Conservation (phyloP, 768 basidiomycete species). For the Myochromella boudieri region DNA sequence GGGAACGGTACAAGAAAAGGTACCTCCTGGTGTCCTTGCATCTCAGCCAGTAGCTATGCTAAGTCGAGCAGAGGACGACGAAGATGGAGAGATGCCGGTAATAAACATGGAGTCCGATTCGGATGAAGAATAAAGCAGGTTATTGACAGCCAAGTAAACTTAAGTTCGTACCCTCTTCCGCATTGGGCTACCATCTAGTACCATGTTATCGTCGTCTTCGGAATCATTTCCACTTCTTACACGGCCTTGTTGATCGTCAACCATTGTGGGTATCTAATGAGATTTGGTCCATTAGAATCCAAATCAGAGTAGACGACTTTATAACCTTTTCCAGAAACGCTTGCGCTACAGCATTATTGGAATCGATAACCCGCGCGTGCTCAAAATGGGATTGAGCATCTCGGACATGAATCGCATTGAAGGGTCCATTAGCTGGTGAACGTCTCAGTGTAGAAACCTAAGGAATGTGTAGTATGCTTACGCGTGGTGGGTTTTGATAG, state of each 20-base stretch:
- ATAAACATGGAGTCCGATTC: slow-evolving; percentile 84
- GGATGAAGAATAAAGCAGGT: slow-evolving; percentile 43
- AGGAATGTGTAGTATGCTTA: slow-evolving; percentile 5
- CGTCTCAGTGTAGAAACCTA: slow-evolving; percentile 1
- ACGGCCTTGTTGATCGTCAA: slow-evolving; percentile 6
- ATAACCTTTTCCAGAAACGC: slow-evolving; percentile 55
- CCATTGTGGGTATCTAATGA: slow-evolving; percentile 12
- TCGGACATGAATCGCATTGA: slow-evolving; percentile 39
- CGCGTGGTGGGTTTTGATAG: slow-evolving; percentile 42
- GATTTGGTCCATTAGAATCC: background rate
- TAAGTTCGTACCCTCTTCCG: slow-evolving; percentile 36
- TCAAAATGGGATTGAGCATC: slow-evolving; percentile 67
- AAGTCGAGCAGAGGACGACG: slow-evolving; percentile 41
- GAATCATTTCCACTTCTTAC: slow-evolving; percentile 26
- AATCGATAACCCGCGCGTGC: slow-evolving; percentile 60
- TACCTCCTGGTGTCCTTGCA: background rate
- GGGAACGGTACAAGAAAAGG: background rate
- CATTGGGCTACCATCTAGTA: slow-evolving; percentile 22
- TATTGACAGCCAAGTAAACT: background rate
- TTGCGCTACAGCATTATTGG: slow-evolving; percentile 50
- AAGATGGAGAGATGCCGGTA: slow-evolving; percentile 61
- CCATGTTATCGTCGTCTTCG: slow-evolving; percentile 33
- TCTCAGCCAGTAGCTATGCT: background rate
- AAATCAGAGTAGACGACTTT: background rate
- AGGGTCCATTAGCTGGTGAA: slow-evolving; percentile 10